A percentile compares a stretch with the other conserved stretches of the same genome.
These are phyloP conservation scores for Apostasia ramifera DNA, from an alignment of 106 monocot genomes.

Conservation along the genomic window DNA sequence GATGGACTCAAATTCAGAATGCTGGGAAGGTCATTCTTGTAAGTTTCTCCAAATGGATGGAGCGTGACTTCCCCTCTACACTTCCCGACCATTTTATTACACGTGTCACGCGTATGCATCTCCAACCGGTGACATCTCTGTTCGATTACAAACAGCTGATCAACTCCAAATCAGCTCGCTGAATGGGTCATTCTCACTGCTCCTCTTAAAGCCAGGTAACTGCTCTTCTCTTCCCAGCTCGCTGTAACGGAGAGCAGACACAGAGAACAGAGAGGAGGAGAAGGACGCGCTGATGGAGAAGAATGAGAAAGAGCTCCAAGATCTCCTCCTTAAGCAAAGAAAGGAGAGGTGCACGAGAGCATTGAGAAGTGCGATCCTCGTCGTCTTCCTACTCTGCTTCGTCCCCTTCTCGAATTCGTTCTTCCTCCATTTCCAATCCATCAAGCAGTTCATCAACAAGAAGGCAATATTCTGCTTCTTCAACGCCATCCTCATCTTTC, in stretches of 20 bases:
- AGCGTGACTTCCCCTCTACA: too few relatives aligned
- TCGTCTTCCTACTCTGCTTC: conserved; percentile 6
- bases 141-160: not conserved
- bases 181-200: not conserved
- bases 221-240: not conserved
- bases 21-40: too few relatives aligned
- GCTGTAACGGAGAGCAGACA: not conserved
- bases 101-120: not conserved
- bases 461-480: conserved; percentile 36
- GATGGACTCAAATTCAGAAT: too few relatives aligned
- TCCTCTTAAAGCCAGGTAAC: not conserved
- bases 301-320: not conserved
- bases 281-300: not conserved
- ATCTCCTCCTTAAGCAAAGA: not conserved
- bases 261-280: not conserved
- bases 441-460: conserved; percentile 13
- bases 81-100: not conserved
- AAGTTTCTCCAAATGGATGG: too few relatives aligned
- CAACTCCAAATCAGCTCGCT: not conserved
- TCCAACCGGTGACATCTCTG: not conserved
- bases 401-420: conserved; percentile 9
- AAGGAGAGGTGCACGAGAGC: not conserved
- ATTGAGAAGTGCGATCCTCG: not conserved
- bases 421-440: not conserved
- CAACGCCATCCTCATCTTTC: conserved; percentile 52